Evolutionary conservation across 2,329 filamentous ascomycete species (phyloP).

Genomic region (Colletotrichum abscissum): DNA sequence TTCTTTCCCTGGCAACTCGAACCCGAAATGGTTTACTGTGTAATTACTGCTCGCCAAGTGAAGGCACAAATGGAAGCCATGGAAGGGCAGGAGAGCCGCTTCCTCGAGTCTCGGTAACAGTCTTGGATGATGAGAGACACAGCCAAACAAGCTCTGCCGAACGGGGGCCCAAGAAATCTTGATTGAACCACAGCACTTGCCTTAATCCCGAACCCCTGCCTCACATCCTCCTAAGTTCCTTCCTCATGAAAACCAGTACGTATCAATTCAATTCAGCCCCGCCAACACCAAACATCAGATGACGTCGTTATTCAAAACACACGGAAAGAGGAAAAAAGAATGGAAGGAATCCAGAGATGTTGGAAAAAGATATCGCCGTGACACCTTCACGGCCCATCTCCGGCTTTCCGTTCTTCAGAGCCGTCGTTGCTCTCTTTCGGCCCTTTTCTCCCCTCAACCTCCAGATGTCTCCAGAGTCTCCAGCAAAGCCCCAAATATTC

Average conservation of each 20-base stretch:
- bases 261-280: not conserved
- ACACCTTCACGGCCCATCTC: not conserved
- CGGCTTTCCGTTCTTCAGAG: not conserved
- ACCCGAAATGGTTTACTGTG: not conserved
- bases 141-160: conserved; percentile 18
- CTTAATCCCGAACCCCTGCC: not conserved
- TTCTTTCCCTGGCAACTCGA: not conserved
- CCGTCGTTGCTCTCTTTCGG: conserved; percentile 20
- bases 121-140: not conserved
- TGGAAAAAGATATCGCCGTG: not conserved
- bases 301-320: not conserved
- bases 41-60: not conserved
- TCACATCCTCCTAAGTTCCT: not conserved
- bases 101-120: too few relatives aligned
- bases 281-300: not conserved
- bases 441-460: conserved; percentile 24
- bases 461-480: conserved; percentile 4
- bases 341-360: not conserved
- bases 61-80: too few relatives aligned
- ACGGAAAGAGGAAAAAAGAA: not conserved
- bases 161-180: conserved; percentile 12
- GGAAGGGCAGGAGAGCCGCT: too few relatives aligned
- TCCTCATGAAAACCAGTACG: not conserved
- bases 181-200: conserved; percentile 10
- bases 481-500: conserved; percentile 32